Evolutionary conservation across 2,329 filamentous ascomycete genomes (phyloP), one percentile per base, ranked within the genome.

Genomic region (Verticillium albo-atrum): DNA sequence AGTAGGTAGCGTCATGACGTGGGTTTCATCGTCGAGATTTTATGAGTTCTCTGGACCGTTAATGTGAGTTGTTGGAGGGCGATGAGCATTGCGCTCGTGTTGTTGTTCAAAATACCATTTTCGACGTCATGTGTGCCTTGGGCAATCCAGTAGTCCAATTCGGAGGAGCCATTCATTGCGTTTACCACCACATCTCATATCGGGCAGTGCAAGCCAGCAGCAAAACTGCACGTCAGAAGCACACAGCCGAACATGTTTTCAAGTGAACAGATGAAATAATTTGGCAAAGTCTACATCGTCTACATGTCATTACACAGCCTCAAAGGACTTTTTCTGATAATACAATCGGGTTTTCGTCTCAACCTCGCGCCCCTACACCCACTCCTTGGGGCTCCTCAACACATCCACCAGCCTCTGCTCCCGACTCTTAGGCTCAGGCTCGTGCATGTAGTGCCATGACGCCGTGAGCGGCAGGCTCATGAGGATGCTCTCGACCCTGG

Each of bases 401-500:
- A 89, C 89, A 61, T 94, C 88, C 55, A 97, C 80, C 62, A 98
- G 75, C 65, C 91, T 83, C 74, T 90, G 89, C 77, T 99, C 95
- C 64, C 88, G 76, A 71, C 85, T 89, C 61, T 87, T 87, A 65
- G 87, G 87, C 69, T 89, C 87, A 0, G 91, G 90, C 71, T 89
- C 85, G 74, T 97, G 90, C 93, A 97, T 97, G 74, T 99, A 99
- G 71, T 89, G 87, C 95, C 95, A 99, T 67, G 88, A 86, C 26
- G 95, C 95, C 15, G 94, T 98, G 65, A 96, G 80, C 6, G 95
- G 95, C 72, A 99, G 78, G 75, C 92, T 97, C 92, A 99, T 98
- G 65, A 99, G 77, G 60, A 99, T 99, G 74, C 93, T 97, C 81
- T 99, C 95, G 3, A 99, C 88, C 62, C 95, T 84, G 6, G 93